Evolutionary conservation across 176 grass and related monocot genomes (phyloP), one percentile per base, ranked within the genome.

Genomic region (Leersia perrieri): DNA sequence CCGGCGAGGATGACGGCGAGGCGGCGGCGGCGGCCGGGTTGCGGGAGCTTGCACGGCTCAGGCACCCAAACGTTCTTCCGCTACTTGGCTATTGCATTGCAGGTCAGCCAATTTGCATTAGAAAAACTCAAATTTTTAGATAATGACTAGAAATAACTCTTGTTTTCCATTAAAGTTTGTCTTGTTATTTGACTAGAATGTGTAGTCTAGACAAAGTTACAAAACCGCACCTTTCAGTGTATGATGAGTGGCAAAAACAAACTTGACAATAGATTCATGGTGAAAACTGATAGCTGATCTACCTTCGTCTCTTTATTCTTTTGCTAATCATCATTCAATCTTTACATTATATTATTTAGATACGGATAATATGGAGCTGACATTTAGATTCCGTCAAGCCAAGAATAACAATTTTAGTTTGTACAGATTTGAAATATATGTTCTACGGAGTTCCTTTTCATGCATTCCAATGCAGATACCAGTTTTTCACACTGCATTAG

Each of bases 21-120:
- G 81, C 40, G 1, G 72, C 67, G 22, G 70, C 70, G 0, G 82
- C 88, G 44, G 66, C 64, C 0, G 76, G 16, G 38, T 83, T 97
- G 39, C 68, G 85, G 33, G 85, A 97, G 31, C 80, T 97, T 27
- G 88, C 77, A 0, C 72, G 75, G 53, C 84, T 97, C 47, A 87
- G 92, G 44, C 95, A 97, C 70, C 87, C 89, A 0, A 97, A 97
- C 69, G 84, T 97, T 70, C 87, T 97, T 41, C 95, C 95, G 23
- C 83, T 97, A 25, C 86, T 92, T 75, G 95, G 95, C 22, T 97
- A 94, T 72, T 97, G 95, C 73, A 91, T 94, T 58, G 79, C 95
- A 62, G 95, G 95, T 94, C 70, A 82, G 64, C 49, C 7, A 72
- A 44, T 41, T 45, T 32, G 34, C n/a, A n/a, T 61, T 49, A 0